These are phyloP conservation scores for Baorangia bicolor DNA, from an alignment of 768 basidiomycete genomes.

Conservation along the genomic window DNA sequence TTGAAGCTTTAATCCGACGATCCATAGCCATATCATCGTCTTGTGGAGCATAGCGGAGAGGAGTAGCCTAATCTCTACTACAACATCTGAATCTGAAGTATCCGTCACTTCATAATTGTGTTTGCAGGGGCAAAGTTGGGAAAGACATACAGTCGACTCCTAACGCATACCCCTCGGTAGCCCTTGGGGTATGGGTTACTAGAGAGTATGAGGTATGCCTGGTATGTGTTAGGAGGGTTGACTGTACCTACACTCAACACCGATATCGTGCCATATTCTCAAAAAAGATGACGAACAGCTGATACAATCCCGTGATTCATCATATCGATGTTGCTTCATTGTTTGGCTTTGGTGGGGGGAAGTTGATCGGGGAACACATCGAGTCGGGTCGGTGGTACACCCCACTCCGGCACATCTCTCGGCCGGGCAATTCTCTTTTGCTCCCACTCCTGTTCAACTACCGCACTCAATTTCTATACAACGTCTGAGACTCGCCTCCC, in stretches of 20 bases:
- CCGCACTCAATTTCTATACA: conserved; percentile 57
- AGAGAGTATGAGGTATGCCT: too few species aligned
- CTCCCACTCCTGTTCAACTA: conserved; percentile 77
- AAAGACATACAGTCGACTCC: not conserved
- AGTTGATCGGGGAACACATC: conserved; percentile 28
- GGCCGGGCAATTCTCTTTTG: conserved; percentile 81
- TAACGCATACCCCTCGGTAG: not conserved
- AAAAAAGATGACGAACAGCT: not conserved
- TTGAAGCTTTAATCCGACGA: not conserved
- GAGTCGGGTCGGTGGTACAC: conserved; percentile 61
- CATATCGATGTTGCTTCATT: not conserved
- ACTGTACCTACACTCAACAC: too few species aligned
- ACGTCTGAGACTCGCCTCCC: not conserved
- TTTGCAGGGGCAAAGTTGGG: not conserved
- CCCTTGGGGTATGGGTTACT: too few species aligned
- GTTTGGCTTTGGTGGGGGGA: not conserved
- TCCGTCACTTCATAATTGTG: not conserved
- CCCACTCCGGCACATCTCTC: conserved; percentile 92
- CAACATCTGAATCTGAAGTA: not conserved
- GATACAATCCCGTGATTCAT: not conserved
- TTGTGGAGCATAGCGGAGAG: not conserved
- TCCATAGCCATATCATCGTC: not conserved
- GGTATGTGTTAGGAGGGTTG: too few species aligned
- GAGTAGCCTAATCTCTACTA: too few species aligned
- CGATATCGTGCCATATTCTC: too few species aligned